Evolutionary conservation across 2,329 filamentous ascomycete genomes (phyloP).

Genomic region (Microdochium paspali): DNA sequence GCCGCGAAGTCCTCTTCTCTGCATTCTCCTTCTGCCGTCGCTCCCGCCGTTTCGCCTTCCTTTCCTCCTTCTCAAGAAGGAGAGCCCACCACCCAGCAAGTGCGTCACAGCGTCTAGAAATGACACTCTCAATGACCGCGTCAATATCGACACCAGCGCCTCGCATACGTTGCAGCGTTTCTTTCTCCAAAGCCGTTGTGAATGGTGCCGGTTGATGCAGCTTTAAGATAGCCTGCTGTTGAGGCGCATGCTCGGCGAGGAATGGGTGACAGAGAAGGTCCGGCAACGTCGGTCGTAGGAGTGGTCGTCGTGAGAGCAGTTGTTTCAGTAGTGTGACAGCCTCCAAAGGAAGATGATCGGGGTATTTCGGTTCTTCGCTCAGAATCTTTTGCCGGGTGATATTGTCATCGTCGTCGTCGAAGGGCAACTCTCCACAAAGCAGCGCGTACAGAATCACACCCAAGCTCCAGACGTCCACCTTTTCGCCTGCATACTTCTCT

Average conservation of each 20-base stretch:
- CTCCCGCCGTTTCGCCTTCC: constrained; percentile 73
- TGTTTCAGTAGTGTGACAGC: constrained; percentile 67
- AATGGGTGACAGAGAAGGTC: constrained; percentile 87
- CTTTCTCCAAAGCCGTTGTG: constrained; percentile 77
- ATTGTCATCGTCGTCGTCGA: constrained; percentile 91
- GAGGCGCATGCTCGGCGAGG: constrained; percentile 73
- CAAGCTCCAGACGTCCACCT: constrained; percentile 93
- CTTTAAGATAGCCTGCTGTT: constrained; percentile 84
- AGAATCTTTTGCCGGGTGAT: constrained; percentile 80
- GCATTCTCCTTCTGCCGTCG: constrained; percentile 73
- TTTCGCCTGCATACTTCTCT: constrained; percentile 95
- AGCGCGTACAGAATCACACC: constrained; percentile 79
- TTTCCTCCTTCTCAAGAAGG: constrained; percentile 85
- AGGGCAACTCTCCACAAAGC: constrained; percentile 78
- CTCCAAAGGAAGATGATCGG: constrained; percentile 67
- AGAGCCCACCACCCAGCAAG: constrained; percentile 95
- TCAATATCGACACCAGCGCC: constrained; percentile 92
- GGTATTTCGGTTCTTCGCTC: constrained; percentile 75
- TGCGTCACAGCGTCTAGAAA: constrained; percentile 81
- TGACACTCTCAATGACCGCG: constrained; percentile 84
- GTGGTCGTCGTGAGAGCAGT: constrained; percentile 83
- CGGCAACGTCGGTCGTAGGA: constrained; percentile 69
- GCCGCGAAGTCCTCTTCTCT: constrained; percentile 68
- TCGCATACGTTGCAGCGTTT: constrained; percentile 85
- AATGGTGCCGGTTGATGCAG: constrained; percentile 75